phyloP scores from a whole-genome alignment of 805 yeast species.

The Suhomyces emberorum region DNA sequence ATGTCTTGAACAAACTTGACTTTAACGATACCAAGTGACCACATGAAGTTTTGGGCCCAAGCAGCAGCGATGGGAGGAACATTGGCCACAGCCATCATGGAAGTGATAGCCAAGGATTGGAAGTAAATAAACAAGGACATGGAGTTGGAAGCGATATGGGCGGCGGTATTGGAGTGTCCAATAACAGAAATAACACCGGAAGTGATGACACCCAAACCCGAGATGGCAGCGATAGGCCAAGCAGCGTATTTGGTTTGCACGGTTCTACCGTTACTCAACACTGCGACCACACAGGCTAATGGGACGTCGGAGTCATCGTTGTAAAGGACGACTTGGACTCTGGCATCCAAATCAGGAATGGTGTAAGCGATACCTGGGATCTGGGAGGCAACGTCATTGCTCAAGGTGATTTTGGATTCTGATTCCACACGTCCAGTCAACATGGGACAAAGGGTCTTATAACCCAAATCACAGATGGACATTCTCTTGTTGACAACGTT shows the following conservation, averaged over 20 bases:
- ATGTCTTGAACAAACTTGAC: constrained; percentile 75
- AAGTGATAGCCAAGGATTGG: constrained; percentile 86
- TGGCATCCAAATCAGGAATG: constrained; percentile 92
- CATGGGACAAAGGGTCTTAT: constrained; percentile 66
- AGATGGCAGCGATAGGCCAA: constrained; percentile 90
- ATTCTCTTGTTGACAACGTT: constrained; percentile 53
- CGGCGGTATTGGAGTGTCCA: constrained; percentile 90
- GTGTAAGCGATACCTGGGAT: constrained; percentile 86
- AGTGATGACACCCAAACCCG: constrained; percentile 83
- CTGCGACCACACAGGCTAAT: constrained; percentile 91
- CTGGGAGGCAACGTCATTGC: constrained; percentile 38
- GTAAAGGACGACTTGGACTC: constrained; percentile 66
- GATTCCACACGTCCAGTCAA: constrained; percentile 84
- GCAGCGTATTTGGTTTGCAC: constrained; percentile 72
- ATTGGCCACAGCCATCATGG: constrained; percentile 91
- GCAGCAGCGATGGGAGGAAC: constrained; percentile 98
- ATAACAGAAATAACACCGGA: constrained; percentile 83
- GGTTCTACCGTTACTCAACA: constrained; percentile 82
- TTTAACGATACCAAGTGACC: constrained; percentile 91
- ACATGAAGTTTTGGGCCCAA: constrained; percentile 94
- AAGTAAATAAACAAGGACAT: constrained; percentile 89
- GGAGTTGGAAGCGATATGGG: constrained; percentile 96
- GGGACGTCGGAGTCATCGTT: constrained; percentile 42
- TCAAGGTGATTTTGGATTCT: constrained; percentile 44
- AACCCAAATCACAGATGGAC: constrained; percentile 58